Percentiles rank a stretch among this genome's conserved stretches.
Conservation (phyloP, 495 filamentous ascomycete species). For the Penicillium fimorum region DNA sequence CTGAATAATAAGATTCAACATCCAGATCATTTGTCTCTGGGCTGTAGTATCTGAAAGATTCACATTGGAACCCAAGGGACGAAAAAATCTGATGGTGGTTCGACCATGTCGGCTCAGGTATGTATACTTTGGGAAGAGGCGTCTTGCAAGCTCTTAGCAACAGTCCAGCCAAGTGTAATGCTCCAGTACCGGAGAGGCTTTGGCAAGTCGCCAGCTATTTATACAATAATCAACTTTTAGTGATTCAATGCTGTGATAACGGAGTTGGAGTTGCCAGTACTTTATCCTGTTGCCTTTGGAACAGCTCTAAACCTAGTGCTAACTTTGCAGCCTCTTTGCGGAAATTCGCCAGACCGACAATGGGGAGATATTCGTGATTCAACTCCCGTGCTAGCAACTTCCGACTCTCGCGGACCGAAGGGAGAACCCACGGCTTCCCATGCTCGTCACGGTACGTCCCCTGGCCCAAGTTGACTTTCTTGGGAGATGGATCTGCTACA, state of each 20-base stretch:
- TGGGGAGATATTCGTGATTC: slow-evolving; percentile 33
- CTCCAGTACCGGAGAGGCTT: slow-evolving; percentile 83
- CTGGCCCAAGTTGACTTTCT: slow-evolving; percentile 40
- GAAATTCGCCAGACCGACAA: slow-evolving; percentile 31
- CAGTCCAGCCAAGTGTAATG: slow-evolving; percentile 75
- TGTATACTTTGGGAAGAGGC: slow-evolving; percentile 28
- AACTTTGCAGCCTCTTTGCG: slow-evolving; percentile 22
- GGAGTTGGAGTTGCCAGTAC: slow-evolving; percentile 9
- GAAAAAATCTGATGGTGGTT: slow-evolving; percentile 41
- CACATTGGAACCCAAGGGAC: slow-evolving; percentile 30
- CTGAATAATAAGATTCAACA: slow-evolving; percentile 21
- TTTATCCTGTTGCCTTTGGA: slow-evolving; percentile 10
- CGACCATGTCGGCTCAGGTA: slow-evolving; percentile 38
- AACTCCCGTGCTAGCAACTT: slow-evolving; percentile 8
- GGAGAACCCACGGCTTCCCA: slow-evolving; percentile 43
- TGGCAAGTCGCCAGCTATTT: slow-evolving; percentile 43
- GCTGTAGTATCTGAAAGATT: slow-evolving; percentile 30
- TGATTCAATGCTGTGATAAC: not conserved
- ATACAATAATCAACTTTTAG: slow-evolving; percentile 2
- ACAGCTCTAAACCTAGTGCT: slow-evolving; percentile 23
- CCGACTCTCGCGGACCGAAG: slow-evolving; percentile 27
- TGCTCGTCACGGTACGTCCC: slow-evolving; percentile 41
- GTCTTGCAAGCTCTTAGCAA: slow-evolving; percentile 54
- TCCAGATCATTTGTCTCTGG: slow-evolving; percentile 18
- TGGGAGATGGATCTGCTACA: slow-evolving; percentile 23